Base-by-base conservation (phyloP, 208 protist genomes). In the Acanthamoeba quina region DNA sequence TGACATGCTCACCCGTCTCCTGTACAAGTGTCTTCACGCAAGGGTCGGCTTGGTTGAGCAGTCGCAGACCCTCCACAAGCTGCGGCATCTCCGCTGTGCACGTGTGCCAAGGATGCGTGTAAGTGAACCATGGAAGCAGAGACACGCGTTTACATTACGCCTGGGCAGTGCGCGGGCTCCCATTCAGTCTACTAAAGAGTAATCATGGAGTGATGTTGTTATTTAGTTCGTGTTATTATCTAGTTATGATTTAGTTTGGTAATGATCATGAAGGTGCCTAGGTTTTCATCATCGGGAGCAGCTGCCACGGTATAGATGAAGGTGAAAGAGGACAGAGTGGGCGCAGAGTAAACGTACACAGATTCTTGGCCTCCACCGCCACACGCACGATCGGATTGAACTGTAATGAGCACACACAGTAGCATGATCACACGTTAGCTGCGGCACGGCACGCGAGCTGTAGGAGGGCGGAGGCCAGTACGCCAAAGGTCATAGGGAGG, bases 41-140 rank as follows among this genome's bases (percentile, higher is more conserved):
- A 72, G 99, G 98, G 94, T 99, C 99, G 1, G 99, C 97, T 95
- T 99, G 98, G 97, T 99, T 98, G 3, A 99, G 96, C 93, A 99
- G 68, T 26, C 98, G 97, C 64, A 99, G 95, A 15, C 99, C 99
- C 31, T 97, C 92, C 86, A 98, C 95, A 29, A 98, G 72, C 41
- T 91, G 60, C n/a, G 95, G 85, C 90, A 98, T 95, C n/a, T 98
- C 96, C 24, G 47, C 88, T 70, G 26, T 11, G 21, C 24, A 70
- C 13, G 17, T 62, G 82, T 31, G 17, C 17, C 52, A 56, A 56
- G 15, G 52, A 56, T 19, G 52, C 17, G 52, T 56, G 10, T 11
- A 56, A 56, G 52, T 41, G 0, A 41, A 41, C 37, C 2, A 41
- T 41, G 37, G 37, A 41, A 41, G 3, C 37, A 41, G 37, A 41